Conservation (phyloP, 106 monocot species). For the Iris macrosiphon region DNA sequence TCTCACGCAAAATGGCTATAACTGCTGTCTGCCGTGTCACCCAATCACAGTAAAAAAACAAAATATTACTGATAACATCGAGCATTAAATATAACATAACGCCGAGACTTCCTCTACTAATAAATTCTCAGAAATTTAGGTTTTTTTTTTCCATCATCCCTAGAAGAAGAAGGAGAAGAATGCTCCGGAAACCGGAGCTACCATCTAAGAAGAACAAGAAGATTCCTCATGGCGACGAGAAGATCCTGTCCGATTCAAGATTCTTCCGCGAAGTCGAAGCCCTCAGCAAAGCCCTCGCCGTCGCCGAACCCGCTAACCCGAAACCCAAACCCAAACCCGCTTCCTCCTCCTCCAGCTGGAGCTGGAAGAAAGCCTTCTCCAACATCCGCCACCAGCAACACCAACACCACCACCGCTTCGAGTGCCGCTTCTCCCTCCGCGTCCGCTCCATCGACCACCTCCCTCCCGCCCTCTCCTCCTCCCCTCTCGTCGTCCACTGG, state of each 20-base stretch:
- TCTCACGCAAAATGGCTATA: too few relatives aligned
- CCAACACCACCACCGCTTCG: slow-evolving; percentile 40
- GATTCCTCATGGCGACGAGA: background rate
- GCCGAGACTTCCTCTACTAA: too few relatives aligned
- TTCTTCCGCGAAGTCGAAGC: slow-evolving; percentile 78
- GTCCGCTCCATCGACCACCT: slow-evolving; percentile 69
- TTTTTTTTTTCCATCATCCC: too few relatives aligned
- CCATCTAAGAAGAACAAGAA: too few relatives aligned
- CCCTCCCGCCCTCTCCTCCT: slow-evolving; percentile 34
- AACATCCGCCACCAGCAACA: slow-evolving; percentile 38
- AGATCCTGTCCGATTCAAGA: slow-evolving; percentile 5
- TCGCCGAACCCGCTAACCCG: slow-evolving; percentile 23
- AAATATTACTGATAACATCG: too few relatives aligned
- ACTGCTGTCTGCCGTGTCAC: too few relatives aligned
- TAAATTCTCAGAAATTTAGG: too few relatives aligned
- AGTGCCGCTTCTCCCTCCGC: slow-evolving; percentile 68
- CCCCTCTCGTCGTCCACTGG: slow-evolving; percentile 51
- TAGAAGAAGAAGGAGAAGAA: too few relatives aligned
- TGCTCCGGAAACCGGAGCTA: too few relatives aligned
- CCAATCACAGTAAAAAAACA: too few relatives aligned
- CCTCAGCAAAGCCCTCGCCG: slow-evolving; percentile 55
- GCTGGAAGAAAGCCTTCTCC: slow-evolving; percentile 70
- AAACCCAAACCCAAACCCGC: slow-evolving; percentile 3
- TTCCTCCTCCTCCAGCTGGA: slow-evolving; percentile 30
- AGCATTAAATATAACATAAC: too few relatives aligned